A percentile compares a stretch with the other conserved stretches of the same genome.
These are phyloP conservation scores for Pyrus hybrid DNA, from an alignment of 331 rosid genomes.

Conservation along the genomic window DNA sequence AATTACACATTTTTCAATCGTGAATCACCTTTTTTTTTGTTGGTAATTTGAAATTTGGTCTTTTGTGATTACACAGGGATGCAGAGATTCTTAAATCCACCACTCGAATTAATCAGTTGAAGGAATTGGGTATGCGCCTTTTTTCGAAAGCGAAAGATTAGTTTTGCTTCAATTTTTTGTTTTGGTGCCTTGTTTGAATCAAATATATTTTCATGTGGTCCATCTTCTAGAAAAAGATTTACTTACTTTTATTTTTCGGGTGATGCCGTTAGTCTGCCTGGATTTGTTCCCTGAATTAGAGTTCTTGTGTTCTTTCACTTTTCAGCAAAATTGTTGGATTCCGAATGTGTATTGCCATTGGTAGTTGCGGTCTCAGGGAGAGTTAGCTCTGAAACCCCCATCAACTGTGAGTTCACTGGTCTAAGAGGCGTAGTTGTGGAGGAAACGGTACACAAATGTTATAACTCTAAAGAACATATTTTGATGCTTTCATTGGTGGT, in stretches of 20 bases:
- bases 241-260: no score
- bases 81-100: constrained; percentile 73
- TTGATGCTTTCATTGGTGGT: neutral
- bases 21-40: neutral
- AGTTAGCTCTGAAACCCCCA: constrained; percentile 72
- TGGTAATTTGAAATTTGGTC: neutral
- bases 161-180: neutral
- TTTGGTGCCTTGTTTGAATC: neutral
- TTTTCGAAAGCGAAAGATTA: neutral
- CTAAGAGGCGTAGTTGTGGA: constrained; percentile 90
- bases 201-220: neutral
- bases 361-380: constrained; percentile 87
- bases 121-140: constrained; percentile 64
- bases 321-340: constrained; percentile 81
- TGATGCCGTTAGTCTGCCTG: neutral
- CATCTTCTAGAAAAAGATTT: neutral
- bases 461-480: constrained; percentile 7
- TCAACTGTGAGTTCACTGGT: constrained; percentile 81
- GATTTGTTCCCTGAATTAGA: neutral
- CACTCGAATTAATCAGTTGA: constrained; percentile 71
- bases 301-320: constrained; percentile 14
- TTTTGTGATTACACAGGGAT: constrained; percentile 47
- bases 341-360: constrained; percentile 62
- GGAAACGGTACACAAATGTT: constrained; percentile 50
- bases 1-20: neutral